Evolutionary conservation across 352 stramenopile genomes (phyloP).

Genomic region (Phytophthora tentaculata): DNA sequence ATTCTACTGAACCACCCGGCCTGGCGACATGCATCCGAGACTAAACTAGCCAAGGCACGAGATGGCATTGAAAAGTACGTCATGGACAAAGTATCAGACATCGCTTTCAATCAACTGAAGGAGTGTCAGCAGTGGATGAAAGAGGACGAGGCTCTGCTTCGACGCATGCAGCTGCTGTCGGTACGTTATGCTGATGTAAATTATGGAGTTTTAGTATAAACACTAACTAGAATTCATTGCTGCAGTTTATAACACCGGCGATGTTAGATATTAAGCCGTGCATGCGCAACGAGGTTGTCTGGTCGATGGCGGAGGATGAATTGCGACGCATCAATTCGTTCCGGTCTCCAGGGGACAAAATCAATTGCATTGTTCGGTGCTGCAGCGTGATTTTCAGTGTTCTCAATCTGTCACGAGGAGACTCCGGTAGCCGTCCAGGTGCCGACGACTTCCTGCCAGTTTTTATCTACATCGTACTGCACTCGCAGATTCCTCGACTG

Average conservation of each 20-base stretch:
- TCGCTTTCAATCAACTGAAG: slow-evolving; percentile 77
- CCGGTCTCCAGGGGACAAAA: slow-evolving; percentile 88
- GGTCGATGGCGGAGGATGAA: slow-evolving; percentile 89
- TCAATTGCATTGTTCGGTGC: slow-evolving; percentile 89
- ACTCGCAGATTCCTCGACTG: slow-evolving; percentile 87
- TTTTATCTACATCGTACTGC: slow-evolving; percentile 94
- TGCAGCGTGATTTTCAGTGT: slow-evolving; percentile 92
- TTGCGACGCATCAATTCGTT: slow-evolving; percentile 91
- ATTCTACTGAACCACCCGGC: slow-evolving; percentile 56
- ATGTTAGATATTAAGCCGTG: slow-evolving; percentile 92
- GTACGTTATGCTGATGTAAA: slow-evolving; percentile 35
- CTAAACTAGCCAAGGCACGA: slow-evolving; percentile 64
- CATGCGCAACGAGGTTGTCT: slow-evolving; percentile 91
- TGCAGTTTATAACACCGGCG: slow-evolving; percentile 65
- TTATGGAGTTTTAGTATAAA: neutral
- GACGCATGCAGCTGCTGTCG: slow-evolving; percentile 84
- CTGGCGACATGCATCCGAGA: slow-evolving; percentile 73
- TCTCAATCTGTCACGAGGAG: slow-evolving; percentile 79
- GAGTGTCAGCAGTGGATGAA: slow-evolving; percentile 70
- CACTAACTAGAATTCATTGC: slow-evolving; percentile 3
- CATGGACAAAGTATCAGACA: slow-evolving; percentile 88
- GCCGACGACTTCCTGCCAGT: slow-evolving; percentile 93
- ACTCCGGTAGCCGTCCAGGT: slow-evolving; percentile 67
- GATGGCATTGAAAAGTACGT: slow-evolving; percentile 93
- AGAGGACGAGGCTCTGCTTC: slow-evolving; percentile 76